Percentiles rank a stretch among this genome's conserved stretches.
These are phyloP conservation scores for Micromonas commoda DNA, from an alignment of 139 green algal genomes.

Conservation along the genomic window DNA sequence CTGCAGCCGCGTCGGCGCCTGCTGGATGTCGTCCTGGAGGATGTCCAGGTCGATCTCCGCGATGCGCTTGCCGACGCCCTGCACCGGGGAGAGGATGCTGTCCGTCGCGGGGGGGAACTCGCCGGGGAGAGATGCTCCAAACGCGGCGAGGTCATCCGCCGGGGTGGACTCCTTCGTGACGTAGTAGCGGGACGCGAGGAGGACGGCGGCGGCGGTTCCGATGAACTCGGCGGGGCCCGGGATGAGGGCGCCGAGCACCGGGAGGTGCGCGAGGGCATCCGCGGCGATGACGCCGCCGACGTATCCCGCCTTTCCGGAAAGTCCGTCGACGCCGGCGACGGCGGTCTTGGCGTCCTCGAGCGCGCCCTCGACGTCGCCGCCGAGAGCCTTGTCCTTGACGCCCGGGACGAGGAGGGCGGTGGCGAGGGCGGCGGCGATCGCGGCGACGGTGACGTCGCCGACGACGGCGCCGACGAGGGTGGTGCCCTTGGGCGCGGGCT, in stretches of 20 bases:
- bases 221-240: neutral
- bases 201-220: neutral
- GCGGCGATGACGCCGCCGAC: constrained; percentile 1
- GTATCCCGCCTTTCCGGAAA: neutral
- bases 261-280: constrained; percentile 13
- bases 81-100: neutral
- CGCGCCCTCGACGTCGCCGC: neutral
- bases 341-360: neutral
- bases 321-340: neutral
- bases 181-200: neutral
- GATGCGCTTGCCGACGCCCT: neutral
- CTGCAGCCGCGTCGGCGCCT: neutral
- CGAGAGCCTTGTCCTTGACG: neutral
- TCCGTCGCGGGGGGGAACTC: neutral
- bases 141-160: neutral
- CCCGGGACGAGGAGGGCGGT: constrained; percentile 8
- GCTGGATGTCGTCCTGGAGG: neutral
- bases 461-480: constrained; percentile 3
- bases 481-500: too few relatives aligned
- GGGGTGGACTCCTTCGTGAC: neutral
- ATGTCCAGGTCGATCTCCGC: neutral
- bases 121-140: neutral
- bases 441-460: neutral
- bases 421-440: neutral
- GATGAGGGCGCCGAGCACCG: neutral